Conservation (phyloP, 164 flowering plant species). For the Piper longum region DNA sequence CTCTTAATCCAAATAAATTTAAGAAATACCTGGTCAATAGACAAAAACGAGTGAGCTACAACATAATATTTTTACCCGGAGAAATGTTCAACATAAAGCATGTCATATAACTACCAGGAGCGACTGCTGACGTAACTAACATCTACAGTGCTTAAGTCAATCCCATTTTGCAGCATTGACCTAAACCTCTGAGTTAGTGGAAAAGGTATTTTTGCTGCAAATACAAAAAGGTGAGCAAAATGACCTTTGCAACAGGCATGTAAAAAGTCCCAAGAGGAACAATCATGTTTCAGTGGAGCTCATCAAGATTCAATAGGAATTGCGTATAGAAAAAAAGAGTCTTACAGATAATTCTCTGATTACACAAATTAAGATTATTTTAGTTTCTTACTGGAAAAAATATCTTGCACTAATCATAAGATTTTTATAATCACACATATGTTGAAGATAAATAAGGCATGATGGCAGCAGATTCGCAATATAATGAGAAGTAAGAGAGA, state of each 20-base stretch:
- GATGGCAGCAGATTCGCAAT: too few species aligned
- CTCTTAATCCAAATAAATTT: conserved; percentile 89
- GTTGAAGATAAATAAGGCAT: too few species aligned
- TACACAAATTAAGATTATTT: too few species aligned
- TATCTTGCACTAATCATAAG: too few species aligned
- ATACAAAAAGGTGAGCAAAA: not conserved
- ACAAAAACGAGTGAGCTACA: conserved; percentile 4
- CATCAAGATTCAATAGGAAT: too few species aligned
- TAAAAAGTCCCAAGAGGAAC: not conserved
- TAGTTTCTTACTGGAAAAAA: too few species aligned
- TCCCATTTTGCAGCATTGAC: conserved; percentile 95
- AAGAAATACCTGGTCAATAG: conserved; percentile 73
- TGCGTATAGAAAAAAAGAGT: too few species aligned
- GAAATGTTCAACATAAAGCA: not conserved
- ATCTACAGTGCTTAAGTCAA: conserved; percentile 95
- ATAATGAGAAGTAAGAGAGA: too few species aligned
- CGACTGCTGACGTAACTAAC: conserved; percentile 99
- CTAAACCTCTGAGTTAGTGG: conserved; percentile 98
- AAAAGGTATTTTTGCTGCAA: conserved; percentile 91
- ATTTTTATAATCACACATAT: too few species aligned
- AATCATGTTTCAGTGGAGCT: too few species aligned
- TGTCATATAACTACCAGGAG: conserved; percentile 53
- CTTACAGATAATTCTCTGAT: too few species aligned
- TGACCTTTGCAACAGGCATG: not conserved
- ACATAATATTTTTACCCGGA: too few species aligned